Evolutionary conservation across 129 eudicot genomes (phyloP).

Genomic region (Cynara cardunculus): DNA sequence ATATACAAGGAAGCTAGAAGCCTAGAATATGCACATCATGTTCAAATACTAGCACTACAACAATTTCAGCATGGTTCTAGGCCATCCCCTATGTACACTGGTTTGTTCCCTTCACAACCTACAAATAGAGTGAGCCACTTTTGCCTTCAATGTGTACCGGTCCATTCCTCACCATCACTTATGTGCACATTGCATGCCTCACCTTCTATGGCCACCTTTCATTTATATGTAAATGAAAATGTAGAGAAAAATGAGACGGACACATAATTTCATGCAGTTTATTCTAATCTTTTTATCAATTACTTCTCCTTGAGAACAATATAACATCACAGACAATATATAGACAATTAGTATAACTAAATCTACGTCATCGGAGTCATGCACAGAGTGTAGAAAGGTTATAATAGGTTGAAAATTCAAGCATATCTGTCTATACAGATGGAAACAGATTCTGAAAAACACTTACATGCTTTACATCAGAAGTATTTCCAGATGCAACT

Average conservation of each 20-base stretch:
- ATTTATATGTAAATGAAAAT: too few relatives aligned
- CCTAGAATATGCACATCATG: background rate
- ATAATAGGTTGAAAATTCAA: background rate
- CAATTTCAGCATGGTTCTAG: background rate
- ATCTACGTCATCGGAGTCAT: slow-evolving; percentile 1
- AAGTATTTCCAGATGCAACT: slow-evolving; percentile 30
- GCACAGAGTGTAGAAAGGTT: background rate
- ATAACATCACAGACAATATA: background rate
- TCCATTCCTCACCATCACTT: too few relatives aligned
- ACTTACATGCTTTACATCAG: slow-evolving; percentile 56
- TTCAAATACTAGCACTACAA: background rate
- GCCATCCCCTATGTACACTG: background rate
- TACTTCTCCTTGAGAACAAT: background rate
- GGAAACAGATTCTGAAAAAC: background rate
- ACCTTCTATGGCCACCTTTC: too few relatives aligned
- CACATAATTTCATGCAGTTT: background rate
- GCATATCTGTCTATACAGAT: background rate
- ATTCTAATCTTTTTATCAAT: background rate
- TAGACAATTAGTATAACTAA: background rate
- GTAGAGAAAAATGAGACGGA: too few relatives aligned
- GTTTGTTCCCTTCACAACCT: background rate
- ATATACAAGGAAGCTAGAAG: background rate
- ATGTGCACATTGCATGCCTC: too few relatives aligned
- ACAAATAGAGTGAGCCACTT: background rate
- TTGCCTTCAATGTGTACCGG: background rate